Evolutionary conservation across 352 stramenopile species (phyloP), one percentile per base, ranked within the genome.

Genomic region (Phytophthora podocarpi): DNA sequence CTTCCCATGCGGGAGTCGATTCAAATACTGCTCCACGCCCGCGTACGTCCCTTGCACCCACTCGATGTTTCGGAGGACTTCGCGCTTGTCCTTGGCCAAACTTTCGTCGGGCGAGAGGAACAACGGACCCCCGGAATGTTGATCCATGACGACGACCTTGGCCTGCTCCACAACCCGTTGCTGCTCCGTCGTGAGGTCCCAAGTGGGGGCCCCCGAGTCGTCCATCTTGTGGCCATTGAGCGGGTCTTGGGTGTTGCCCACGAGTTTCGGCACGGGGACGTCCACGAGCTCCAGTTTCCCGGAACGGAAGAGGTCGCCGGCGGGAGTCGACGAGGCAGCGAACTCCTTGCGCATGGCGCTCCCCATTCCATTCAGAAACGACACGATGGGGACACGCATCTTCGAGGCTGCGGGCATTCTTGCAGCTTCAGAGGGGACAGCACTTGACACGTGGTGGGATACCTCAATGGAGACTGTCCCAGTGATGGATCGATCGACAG

Each of bases 1-100:
- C 10, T 37, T 40, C 1, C 42, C 53, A 6, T 53, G 41, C 1
- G 64, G 12, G 4, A 82, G 62, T 31, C 74, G 66, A 31, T 73
- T 76, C 43, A 86, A 60, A 50, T 81, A 85, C 26, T 73, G 52
- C 37, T 92, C 80, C 16, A 90, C 80, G 0, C 83, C 83, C 4
- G 83, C 83, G 46, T 85, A 92, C 9, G 81, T 90, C 23, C 70
- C 74, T 59, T 92, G 83, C 49, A 90, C 67, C 80, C 81, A 90
- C 51, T 80, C 40, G 13, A 90, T 39, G 4, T 80, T 74, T 23
- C 43, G n/a, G 5, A 87, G 53, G 11, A 88, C 43, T n/a, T 66
- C 27, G n/a, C 64, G 42, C 34, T 76, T 69, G 48, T 75, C 53
- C n/a, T 59, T 18, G 1, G 62, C 60, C 13, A 78, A 54, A 35